Evolutionary conservation across 805 yeast genomes (phyloP).

Genomic region (Metschnikowia matae): DNA sequence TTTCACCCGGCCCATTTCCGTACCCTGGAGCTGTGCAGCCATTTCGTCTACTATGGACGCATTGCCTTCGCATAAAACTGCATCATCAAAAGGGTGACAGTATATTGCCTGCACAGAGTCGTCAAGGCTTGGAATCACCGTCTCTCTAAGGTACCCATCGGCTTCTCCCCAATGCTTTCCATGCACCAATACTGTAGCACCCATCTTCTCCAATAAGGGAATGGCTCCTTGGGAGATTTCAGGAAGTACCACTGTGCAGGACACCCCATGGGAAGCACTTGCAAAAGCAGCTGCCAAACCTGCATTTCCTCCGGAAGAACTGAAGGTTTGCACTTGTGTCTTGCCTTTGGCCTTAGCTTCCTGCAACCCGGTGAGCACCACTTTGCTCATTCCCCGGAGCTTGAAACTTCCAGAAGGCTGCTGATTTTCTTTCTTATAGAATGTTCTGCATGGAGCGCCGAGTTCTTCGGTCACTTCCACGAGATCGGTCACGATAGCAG

Average conservation of each 20-base stretch:
- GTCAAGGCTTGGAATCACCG: conserved; percentile 18
- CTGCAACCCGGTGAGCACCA: conserved; percentile 32
- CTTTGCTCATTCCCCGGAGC: conserved; percentile 50
- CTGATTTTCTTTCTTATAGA: conserved; percentile 46
- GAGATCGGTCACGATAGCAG: conserved; percentile 34
- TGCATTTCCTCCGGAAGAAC: conserved; percentile 58
- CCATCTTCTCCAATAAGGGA: conserved; percentile 41
- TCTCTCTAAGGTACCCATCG: conserved; percentile 35
- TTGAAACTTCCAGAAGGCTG: conserved; percentile 60
- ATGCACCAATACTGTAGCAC: conserved; percentile 47
- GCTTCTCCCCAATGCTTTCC: conserved; percentile 52
- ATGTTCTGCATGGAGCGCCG: conserved; percentile 35
- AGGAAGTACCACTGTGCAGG: conserved; percentile 63
- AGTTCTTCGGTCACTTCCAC: conserved; percentile 30
- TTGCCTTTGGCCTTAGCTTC: conserved; percentile 21
- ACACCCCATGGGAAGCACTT: conserved; percentile 30
- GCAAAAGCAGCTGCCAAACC: conserved; percentile 53
- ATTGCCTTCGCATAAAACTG: conserved; percentile 53
- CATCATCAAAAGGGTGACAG: conserved; percentile 53
- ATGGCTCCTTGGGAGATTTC: conserved; percentile 43
- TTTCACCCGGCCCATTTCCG: conserved; percentile 25
- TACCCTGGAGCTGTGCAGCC: conserved; percentile 23
- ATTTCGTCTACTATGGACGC: conserved; percentile 36
- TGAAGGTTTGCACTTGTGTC: conserved; percentile 37
- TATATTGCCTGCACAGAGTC: conserved; percentile 33